Conservation (phyloP, 306 rosid species). For the Acacia confusa region DNA sequence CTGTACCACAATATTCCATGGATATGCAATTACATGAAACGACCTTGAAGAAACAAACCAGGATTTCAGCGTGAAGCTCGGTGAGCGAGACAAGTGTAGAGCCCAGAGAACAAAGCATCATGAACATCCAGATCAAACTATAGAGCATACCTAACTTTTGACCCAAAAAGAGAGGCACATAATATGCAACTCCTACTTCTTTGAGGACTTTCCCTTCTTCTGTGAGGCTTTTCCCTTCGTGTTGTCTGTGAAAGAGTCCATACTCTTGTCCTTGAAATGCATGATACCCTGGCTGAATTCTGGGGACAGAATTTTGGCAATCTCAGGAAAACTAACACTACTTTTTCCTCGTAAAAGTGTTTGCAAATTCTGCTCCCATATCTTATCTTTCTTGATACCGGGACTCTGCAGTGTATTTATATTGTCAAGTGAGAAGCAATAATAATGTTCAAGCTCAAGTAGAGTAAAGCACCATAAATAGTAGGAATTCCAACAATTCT, state of each 20-base stretch:
- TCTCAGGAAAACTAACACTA: slow-evolving; percentile 52
- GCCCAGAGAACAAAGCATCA: not conserved
- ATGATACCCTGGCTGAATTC: slow-evolving; percentile 51
- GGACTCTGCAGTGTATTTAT: slow-evolving; percentile 58
- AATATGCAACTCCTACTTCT: slow-evolving; percentile 39
- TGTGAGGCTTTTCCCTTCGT: slow-evolving; percentile 42
- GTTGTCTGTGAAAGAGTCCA: slow-evolving; percentile 34
- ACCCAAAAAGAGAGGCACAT: not conserved
- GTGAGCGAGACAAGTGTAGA: not conserved
- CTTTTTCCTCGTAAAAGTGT: slow-evolving; percentile 51
- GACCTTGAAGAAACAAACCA: slow-evolving; percentile 5
- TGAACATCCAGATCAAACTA: slow-evolving; percentile 9
- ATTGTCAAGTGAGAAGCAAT: slow-evolving; percentile 5
- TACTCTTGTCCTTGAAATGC: slow-evolving; percentile 34
- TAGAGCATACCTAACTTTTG: not conserved
- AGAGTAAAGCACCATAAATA: not conserved
- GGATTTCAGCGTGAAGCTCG: not conserved
- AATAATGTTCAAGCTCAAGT: not conserved
- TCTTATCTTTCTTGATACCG: slow-evolving; percentile 57
- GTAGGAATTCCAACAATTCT: not conserved
- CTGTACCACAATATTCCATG: not conserved
- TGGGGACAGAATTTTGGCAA: slow-evolving; percentile 55
- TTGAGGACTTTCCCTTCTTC: slow-evolving; percentile 41
- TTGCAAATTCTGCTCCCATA: slow-evolving; percentile 66
- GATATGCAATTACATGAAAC: not conserved